These are phyloP conservation scores for Zangia roseola DNA, from an alignment of 768 basidiomycete species.

Conservation along the genomic window DNA sequence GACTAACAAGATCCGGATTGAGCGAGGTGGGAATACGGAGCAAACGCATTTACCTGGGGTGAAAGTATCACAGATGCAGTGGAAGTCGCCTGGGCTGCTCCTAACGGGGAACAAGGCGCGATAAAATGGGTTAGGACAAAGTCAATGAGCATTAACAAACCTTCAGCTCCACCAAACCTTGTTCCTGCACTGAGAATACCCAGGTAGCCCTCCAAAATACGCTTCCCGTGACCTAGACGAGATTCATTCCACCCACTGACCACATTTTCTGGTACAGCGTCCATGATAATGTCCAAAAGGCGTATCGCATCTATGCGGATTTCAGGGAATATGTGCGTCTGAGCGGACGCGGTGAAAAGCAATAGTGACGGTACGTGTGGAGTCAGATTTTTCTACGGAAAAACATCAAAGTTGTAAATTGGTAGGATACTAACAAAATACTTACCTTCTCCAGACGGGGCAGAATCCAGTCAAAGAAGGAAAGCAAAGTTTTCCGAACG, in stretches of 20 bases:
- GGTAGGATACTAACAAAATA: not conserved
- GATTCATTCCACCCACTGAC: conserved; percentile 64
- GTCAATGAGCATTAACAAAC: conserved; percentile 31
- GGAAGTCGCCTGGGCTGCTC: conserved; percentile 46
- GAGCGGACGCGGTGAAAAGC: conserved; percentile 85
- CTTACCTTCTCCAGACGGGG: conserved; percentile 58
- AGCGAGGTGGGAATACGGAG: not conserved
- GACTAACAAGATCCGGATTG: conserved; percentile 46
- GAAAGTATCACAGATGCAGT: conserved; percentile 67
- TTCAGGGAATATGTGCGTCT: conserved; percentile 94
- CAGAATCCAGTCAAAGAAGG: conserved; percentile 73
- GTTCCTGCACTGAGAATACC: conserved; percentile 73
- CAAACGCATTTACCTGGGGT: conserved; percentile 43
- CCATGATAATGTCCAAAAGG: conserved; percentile 73
- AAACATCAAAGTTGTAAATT: conserved; percentile 6
- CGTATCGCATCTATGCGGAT: conserved; percentile 88
- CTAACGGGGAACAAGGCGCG: conserved; percentile 9
- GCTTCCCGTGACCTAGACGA: conserved; percentile 52
- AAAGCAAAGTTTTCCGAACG: conserved; percentile 71
- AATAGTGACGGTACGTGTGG: conserved; percentile 78
- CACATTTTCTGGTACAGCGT: conserved; percentile 63
- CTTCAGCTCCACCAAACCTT: conserved; percentile 55
- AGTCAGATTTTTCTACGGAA: conserved; percentile 56
- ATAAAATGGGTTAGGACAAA: not conserved
- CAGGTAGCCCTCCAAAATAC: conserved; percentile 77